Base-by-base conservation (phyloP, 192 early-diverging fungal species). In the Chytriomyces confervae region DNA sequence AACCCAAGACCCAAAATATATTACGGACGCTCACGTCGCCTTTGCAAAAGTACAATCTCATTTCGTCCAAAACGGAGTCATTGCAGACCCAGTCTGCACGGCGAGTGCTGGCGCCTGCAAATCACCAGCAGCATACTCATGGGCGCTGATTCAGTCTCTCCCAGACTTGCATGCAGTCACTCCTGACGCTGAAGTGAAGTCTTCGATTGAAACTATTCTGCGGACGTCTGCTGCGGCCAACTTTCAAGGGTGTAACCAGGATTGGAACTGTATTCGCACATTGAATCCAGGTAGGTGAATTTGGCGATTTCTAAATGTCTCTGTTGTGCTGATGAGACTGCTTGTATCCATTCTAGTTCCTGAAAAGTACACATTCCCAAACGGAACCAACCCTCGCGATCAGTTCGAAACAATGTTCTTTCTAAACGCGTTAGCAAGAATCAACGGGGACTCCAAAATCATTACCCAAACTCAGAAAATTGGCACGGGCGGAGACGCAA, bases 251-350 rank as follows among this genome's bases (percentile, higher is more conserved):
- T 77, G 76, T 47, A n/a, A 20, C 20, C 20, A 7, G 49, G 36
- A 77, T 18, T 77, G 76, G 76, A 69, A 77, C 57, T 77, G 76
- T 50, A 69, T 77, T 45, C 8, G 49, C n/a, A 66, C 47, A 20
- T 7, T 69, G 50, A 20, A 8, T 36, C 76, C 76, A 7, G 29
- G 29, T 36, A 6, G 64, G n/a, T 2, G 11, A 29, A 48, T 0
- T 2, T 29, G 1, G 16, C 36, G 64, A 16, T 66, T 66, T 66
- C 36, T n/a, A 1, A 36, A 16, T 36, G 29, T 36, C 2, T 2
- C 0, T 36, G 29, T 2, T 36, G 29, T 36, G 2, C 64, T n/a
- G 13, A 36, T 1, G n/a, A 27, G 2, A 36, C 29, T 36, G 29
- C 29, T 2, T 36, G 29, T 36, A 36, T 36, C 29, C 29, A 2